Base-by-base conservation (phyloP, 1,139 yeast genomes). In the Saccharomyces hybrid region DNA sequence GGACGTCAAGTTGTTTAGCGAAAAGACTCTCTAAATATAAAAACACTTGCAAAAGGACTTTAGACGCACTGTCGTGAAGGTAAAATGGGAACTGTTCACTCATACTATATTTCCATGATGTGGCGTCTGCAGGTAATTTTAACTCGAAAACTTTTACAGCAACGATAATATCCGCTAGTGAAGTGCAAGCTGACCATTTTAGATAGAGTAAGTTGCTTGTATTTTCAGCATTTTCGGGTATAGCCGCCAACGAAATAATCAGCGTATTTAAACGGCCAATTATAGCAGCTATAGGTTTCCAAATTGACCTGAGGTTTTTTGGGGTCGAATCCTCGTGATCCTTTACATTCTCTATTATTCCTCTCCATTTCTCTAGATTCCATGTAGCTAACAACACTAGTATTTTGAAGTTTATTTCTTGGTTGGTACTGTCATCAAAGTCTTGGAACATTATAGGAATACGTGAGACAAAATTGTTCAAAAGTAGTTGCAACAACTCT, bases 21-120 rank as follows among this genome's bases (percentile, higher is more conserved):
- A 62, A 62, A 2, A 75, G 67, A 32, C 69, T 60, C 48, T 72
- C 72, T 24, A 72, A 64, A 54, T 74, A 62, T 26, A 67, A 50
- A 73, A 58, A 73, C 55, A 49, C 62, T 64, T 62, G 60, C 67
- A 64, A 52, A 64, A 75, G 24, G 59, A 54, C 52, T 58, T 61
- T 46, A 61, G 51, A 46, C 64, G 54, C 3, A 57, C 60, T 29
- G 53, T 58, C 57, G 24, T 55, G 52, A 12, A 62, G 42, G n/a
- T 59, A 52, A 1, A 52, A 51, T 0, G 68, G 63, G 44, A 64
- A 58, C 3, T 52, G 52, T 3, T 60, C 61, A 7, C 38, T 49
- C 9, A 68, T 52, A 2, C 56, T 54, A 16, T 47, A 51, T 26
- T 48, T 60, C 69, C 71, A 67, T 21, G 57, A 53, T 26, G 47